Evolutionary conservation across 73 alveolate genomes (phyloP), one percentile per base, ranked within the genome.

Genomic region (Paramecium caudatum): DNA sequence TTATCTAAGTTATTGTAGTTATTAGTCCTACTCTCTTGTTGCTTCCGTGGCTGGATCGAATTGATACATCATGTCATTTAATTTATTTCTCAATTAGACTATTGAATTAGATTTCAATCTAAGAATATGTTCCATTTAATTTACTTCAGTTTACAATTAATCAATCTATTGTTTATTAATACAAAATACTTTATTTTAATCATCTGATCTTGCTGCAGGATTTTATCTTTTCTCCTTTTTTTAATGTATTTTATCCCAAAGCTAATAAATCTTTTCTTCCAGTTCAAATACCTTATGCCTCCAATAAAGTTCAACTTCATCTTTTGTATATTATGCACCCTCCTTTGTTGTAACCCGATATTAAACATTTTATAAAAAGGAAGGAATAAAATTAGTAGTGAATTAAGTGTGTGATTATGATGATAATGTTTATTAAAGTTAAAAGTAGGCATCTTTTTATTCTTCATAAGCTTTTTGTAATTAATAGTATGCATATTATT

Each of bases 41-140:
- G 80, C 80, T 55, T 55, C 80, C 12, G 80, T 55, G 1, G 80
- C 80, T 55, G 80, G 80, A 55, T 55, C 80, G 30, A 27, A 43
- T 23, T 55, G 12, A 27, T 55, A 55, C 80, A 55, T 55, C 0
- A 55, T 37, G 30, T 55, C 80, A 55, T 55, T 55, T 0, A 55
- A 25, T 55, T 55, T 55, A 55, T 55, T 55, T 55, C 80, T 55
- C 3, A 55, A 7, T 1, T 27, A 27, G 23, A 55, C 80, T 55
- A 55, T 9, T 12, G 80, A 55, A 55, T 55, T 55, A 37, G 30
- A 27, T 55, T 55, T 55, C 80, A 55, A 27, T 55, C 80, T 21
- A 27, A 27, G 30, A 17, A 55, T 55, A 27, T 55, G 80, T 55
- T 55, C 80, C 30, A 55, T 27, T 12, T 55, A 17, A 27, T 21